Percentiles rank a stretch among this genome's conserved stretches.
These are phyloP conservation scores for Talaromyces pinophilus DNA, from an alignment of 2,329 filamentous ascomycete species.

Conservation along the genomic window DNA sequence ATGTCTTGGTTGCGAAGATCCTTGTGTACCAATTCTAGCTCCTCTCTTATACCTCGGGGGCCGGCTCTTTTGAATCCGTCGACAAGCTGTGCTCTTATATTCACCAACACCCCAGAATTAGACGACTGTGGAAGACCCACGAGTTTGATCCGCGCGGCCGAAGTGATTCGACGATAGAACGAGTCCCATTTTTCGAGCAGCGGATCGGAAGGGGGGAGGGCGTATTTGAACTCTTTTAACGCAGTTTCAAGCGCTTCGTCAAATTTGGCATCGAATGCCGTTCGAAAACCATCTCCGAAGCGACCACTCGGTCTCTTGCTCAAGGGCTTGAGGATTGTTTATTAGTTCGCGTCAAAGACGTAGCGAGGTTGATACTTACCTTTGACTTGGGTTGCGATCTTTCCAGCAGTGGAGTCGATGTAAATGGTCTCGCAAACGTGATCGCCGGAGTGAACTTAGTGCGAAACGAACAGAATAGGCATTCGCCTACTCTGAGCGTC, in stretches of 20 bases:
- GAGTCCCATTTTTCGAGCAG: conserved; percentile 30
- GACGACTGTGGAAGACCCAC: conserved; percentile 24
- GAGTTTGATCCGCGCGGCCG: conserved; percentile 35
- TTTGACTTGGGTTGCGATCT: neutral
- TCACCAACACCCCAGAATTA: conserved; percentile 28
- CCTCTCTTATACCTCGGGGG: conserved; percentile 52
- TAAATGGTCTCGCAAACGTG: conserved; percentile 34
- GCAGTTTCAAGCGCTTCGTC: conserved; percentile 30
- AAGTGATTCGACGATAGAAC: conserved; percentile 37
- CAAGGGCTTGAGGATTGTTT: neutral
- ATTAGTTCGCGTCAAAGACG: neutral
- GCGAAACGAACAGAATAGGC: conserved; percentile 46
- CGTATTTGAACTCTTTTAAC: conserved; percentile 31
- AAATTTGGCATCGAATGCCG: conserved; percentile 30
- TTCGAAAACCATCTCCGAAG: neutral
- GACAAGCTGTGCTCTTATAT: conserved; percentile 49
- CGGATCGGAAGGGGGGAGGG: conserved; percentile 25
- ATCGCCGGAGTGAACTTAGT: conserved; percentile 28
- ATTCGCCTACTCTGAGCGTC: conserved; percentile 36
- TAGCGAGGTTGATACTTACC: neutral
- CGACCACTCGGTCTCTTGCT: neutral
- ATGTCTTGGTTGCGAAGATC: conserved; percentile 61
- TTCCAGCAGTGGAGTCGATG: conserved; percentile 30
- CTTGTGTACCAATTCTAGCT: conserved; percentile 69
- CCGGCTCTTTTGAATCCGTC: conserved; percentile 61